Percentiles rank a stretch among this genome's conserved stretches.
These are phyloP conservation scores for Microbotryum saponariae DNA, from an alignment of 1,284 basidiomycete species.

Conservation along the genomic window DNA sequence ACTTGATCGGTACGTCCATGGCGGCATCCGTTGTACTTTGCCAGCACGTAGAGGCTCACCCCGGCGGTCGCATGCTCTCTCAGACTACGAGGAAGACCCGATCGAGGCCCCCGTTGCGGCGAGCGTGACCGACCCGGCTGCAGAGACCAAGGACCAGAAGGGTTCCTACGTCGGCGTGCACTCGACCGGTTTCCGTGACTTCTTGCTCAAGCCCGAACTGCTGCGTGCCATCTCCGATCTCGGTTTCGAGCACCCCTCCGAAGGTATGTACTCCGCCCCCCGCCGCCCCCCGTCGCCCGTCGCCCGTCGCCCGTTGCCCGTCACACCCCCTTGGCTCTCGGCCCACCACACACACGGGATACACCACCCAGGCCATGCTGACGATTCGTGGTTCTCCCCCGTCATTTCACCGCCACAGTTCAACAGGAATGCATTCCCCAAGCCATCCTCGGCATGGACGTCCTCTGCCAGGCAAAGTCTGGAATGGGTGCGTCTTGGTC, in stretches of 20 bases:
- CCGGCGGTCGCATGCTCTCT: background rate
- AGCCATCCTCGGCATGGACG: slow-evolving; percentile 98
- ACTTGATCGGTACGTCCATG: slow-evolving; percentile 23
- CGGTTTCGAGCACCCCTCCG: slow-evolving; percentile 99
- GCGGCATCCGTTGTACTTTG: background rate
- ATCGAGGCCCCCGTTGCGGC: slow-evolving; percentile 46
- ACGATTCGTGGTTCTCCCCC: background rate
- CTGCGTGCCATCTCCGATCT: slow-evolving; percentile 96
- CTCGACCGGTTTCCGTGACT: slow-evolving; percentile 67
- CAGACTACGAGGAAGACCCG: slow-evolving; percentile 60
- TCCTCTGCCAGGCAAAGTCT: slow-evolving; percentile 98
- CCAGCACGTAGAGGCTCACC: too few species aligned
- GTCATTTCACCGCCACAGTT: slow-evolving; percentile 51
- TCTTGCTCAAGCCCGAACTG: slow-evolving; percentile 92
- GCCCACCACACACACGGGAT: too few species aligned
- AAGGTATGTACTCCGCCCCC: slow-evolving; percentile 62
- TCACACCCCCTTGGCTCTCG: too few species aligned
- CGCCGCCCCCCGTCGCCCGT: too few species aligned
- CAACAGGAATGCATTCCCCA: slow-evolving; percentile 99
- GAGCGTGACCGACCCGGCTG: slow-evolving; percentile 37
- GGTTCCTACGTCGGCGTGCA: slow-evolving; percentile 97
- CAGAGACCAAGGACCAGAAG: slow-evolving; percentile 66
- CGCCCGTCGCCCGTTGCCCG: background rate
- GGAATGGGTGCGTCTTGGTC: slow-evolving; percentile 69
- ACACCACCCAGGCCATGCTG: background rate